Percentiles rank a stretch among this genome's conserved stretches.
Evolutionary conservation across 441 rosid species (phyloP).

Genomic region (Adansonia gregorii): DNA sequence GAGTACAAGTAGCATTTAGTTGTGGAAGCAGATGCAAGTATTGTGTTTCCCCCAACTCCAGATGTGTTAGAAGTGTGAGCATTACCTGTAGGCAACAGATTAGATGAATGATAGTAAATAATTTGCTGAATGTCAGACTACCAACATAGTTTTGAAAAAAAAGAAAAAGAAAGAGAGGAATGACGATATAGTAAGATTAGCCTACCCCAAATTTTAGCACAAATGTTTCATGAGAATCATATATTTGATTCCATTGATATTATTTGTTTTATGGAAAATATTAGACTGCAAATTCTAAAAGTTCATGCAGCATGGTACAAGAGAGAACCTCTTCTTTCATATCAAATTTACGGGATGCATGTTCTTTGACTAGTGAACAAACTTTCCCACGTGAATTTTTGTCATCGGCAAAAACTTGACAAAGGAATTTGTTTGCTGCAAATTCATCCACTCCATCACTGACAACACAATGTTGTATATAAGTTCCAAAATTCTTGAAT

Average conservation of each 20-base stretch:
- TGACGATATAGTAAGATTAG: neutral
- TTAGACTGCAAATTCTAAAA: slow-evolving; percentile 16
- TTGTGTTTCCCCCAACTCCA: slow-evolving; percentile 87
- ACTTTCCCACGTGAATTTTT: slow-evolving; percentile 50
- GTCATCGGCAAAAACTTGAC: slow-evolving; percentile 60
- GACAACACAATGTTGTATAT: slow-evolving; percentile 38
- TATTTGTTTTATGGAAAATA: slow-evolving; percentile 11
- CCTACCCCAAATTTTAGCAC: slow-evolving; percentile 15
- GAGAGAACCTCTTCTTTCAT: slow-evolving; percentile 86
- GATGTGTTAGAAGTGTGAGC: slow-evolving; percentile 80
- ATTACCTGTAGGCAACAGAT: slow-evolving; percentile 64
- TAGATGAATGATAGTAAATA: neutral
- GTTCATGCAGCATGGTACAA: slow-evolving; percentile 25
- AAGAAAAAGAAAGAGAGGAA: slow-evolving; percentile 7
- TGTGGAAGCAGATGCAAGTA: slow-evolving; percentile 78
- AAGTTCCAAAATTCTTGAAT: slow-evolving; percentile 30
- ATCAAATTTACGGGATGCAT: slow-evolving; percentile 80
- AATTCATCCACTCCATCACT: slow-evolving; percentile 96
- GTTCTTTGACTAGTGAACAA: slow-evolving; percentile 68
- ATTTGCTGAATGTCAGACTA: slow-evolving; percentile 15
- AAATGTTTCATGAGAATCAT: neutral
- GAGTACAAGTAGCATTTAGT: slow-evolving; percentile 67
- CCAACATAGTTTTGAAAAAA: neutral
- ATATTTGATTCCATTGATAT: slow-evolving; percentile 2
- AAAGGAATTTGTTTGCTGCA: slow-evolving; percentile 80